Evolutionary conservation across 2,329 filamentous ascomycete species (phyloP), one percentile per base, ranked within the genome.

Genomic region (Sporothrix schenckii): DNA sequence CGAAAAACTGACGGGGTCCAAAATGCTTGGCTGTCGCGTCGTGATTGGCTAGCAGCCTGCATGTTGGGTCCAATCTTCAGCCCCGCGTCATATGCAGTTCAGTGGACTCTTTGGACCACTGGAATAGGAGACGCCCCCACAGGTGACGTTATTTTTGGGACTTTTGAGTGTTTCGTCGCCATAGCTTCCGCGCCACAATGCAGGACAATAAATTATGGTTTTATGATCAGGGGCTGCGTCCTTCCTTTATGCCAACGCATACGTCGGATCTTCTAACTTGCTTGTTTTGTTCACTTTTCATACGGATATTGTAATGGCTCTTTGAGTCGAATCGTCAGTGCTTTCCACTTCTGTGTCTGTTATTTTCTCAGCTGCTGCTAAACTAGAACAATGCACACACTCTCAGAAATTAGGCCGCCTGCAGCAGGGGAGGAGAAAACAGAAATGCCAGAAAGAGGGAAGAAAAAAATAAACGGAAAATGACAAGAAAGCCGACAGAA

Each of bases 351-450:
- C 34, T 34, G 41, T 44, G 30, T 68, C 24, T 71, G 41, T 70
- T 54, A 56, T 66, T 44, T 72, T 63, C 54, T 68, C 72, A 49
- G 65, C 71, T 70, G 73, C 72, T 71, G 70, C 71, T 66, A 72
- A 58, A 69, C 70, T 61, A 58, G 56, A 63, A 54, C 50, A 61
- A 66, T 66, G 50, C 49, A 70, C 60, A 66, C 58, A 67, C 49
- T 70, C 34, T 30, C 44, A 69, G 41, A 65, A 63, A 74, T 74
- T 74, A 74, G 71, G 69, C 72, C 71, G 72, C 72, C 73, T 65
- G 72, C 71, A 73, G 72, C 73, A 72, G 66, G 41, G 58, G 49
- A 58, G 49, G 52, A 52, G 47, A 67, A 71, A 39, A 69, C 53
- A 63, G 54, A 63, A 50, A 66, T 61, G 65, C 41, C 63, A 47